These are phyloP conservation scores for Russula virescens DNA, from an alignment of 768 basidiomycete species.

Conservation along the genomic window DNA sequence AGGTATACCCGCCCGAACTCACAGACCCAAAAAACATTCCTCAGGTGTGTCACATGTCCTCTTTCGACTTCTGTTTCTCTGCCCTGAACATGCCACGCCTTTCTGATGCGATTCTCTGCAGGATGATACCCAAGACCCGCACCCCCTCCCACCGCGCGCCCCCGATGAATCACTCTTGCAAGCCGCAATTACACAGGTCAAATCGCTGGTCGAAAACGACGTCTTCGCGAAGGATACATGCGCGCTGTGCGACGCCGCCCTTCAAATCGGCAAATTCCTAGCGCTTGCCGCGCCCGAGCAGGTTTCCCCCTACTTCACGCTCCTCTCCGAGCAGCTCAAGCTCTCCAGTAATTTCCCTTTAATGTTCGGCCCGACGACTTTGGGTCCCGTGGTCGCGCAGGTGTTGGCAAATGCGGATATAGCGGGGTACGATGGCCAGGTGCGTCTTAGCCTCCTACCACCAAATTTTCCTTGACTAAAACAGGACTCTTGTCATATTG, in stretches of 20 bases:
- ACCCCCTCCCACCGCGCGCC: constrained; percentile 56
- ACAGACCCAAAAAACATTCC: constrained; percentile 61
- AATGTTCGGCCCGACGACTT: constrained; percentile 40
- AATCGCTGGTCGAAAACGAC: constrained; percentile 49
- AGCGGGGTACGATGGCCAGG: constrained; percentile 44
- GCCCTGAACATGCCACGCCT: too few species aligned
- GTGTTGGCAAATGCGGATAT: constrained; percentile 66
- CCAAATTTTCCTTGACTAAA: too few species aligned
- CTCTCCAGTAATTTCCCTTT: constrained; percentile 43
- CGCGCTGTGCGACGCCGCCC: constrained; percentile 51
- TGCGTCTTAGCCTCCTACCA: too few species aligned
- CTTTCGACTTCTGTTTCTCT: too few species aligned
- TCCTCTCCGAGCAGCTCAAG: constrained; percentile 53
- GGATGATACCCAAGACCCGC: constrained; percentile 57
- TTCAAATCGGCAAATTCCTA: constrained; percentile 62
- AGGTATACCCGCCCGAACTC: constrained; percentile 52
- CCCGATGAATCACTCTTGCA: constrained; percentile 42
- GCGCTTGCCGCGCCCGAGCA: constrained; percentile 56
- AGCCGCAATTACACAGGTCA: constrained; percentile 50
- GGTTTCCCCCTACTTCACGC: constrained; percentile 50
- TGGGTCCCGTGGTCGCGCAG: constrained; percentile 63
- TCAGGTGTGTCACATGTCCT: too few species aligned
- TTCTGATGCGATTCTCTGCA: too few species aligned
- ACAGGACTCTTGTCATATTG: too few species aligned
- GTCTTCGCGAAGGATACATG: constrained; percentile 50